Conservation (phyloP, 495 filamentous ascomycete species). For the Barbatosphaeria neglecta region DNA sequence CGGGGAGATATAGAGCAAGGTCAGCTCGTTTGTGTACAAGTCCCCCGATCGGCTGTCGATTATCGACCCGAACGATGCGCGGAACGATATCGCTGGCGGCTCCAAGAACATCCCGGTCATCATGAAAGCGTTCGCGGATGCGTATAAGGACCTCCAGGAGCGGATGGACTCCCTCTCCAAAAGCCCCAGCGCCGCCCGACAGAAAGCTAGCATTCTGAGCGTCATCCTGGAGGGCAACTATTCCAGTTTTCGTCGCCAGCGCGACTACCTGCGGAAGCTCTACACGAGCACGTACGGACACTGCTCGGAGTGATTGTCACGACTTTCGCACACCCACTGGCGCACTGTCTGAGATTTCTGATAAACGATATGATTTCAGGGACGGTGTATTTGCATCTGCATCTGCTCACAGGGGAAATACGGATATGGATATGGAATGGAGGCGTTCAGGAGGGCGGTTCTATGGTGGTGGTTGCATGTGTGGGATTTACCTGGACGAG, state of each 20-base stretch:
- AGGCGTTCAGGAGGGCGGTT: neutral
- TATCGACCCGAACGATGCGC: conserved; percentile 73
- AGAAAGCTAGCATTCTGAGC: conserved; percentile 47
- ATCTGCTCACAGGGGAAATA: neutral
- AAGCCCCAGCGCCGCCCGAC: conserved; percentile 6
- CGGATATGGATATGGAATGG: too few relatives aligned
- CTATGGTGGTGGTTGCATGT: too few relatives aligned
- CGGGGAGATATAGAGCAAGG: conserved; percentile 15
- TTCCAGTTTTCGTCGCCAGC: conserved; percentile 51
- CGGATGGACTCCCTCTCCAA: conserved; percentile 39
- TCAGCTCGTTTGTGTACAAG: conserved; percentile 27
- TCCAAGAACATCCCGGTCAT: conserved; percentile 55
- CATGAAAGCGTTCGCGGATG: conserved; percentile 49
- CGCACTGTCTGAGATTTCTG: too few relatives aligned
- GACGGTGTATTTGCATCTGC: too few relatives aligned
- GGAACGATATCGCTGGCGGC: conserved; percentile 80
- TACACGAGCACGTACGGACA: neutral
- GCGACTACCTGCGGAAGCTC: conserved; percentile 29
- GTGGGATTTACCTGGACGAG: too few relatives aligned
- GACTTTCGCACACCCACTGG: neutral
- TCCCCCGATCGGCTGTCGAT: conserved; percentile 54
- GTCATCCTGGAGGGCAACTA: conserved; percentile 63
- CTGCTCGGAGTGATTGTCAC: neutral
- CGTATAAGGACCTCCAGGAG: conserved; percentile 41
- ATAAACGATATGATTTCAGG: neutral